Evolutionary conservation across 208 protist species (phyloP), one percentile per base, ranked within the genome.

Genomic region (Angomonas desouzai): DNA sequence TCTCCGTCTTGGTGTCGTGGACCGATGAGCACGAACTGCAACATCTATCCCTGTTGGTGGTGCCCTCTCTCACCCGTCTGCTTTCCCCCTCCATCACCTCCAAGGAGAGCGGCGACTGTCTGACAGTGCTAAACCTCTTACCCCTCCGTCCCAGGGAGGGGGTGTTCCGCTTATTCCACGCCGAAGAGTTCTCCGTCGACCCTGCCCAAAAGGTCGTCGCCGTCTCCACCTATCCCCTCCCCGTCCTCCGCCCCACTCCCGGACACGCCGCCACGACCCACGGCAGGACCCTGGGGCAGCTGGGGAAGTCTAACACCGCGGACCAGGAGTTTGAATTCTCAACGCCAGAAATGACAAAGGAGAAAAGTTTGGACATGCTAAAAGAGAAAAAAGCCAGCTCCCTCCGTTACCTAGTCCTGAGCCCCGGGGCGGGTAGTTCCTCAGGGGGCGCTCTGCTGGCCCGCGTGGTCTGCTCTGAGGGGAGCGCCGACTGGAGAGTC

Each of bases 1-100:
- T 74, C 6, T 74, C 65, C 36, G 66, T 74, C 22, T 27, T 81
- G 47, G 71, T 83, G 29, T 69, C 77, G n/a, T 87, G 81, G 81
- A 68, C 59, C 10, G 68, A 79, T 49, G 55, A 29, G 43, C 43
- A 28, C 18, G 66, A 55, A 0, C 13, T 47, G 22, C 71, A 84
- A 40, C 81, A 80, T 30, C 56, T 87, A 2, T 73, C 74, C 2
- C 36, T 70, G 3, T 34, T 83, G 0, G 55, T 78, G n/a, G 62
- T 51, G 18, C 18, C 81, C 43, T 76, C 77, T 34, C 68, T 81
- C 48, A 25, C 43, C 25, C 3, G 23, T 6, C 27, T 55, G 6
- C 30, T 20, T 32, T 40, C 36, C 3, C 33, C 20, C n/a, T n/a
- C n/a, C n/a, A n/a, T n/a, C n/a, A n/a, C n/a, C n/a, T n/a, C n/a